A percentile compares a stretch with the other conserved stretches of the same genome.
Evolutionary conservation across 371 early-diverging fungal species (phyloP).

Genomic region (Apophysomyces trapeziformis): DNA sequence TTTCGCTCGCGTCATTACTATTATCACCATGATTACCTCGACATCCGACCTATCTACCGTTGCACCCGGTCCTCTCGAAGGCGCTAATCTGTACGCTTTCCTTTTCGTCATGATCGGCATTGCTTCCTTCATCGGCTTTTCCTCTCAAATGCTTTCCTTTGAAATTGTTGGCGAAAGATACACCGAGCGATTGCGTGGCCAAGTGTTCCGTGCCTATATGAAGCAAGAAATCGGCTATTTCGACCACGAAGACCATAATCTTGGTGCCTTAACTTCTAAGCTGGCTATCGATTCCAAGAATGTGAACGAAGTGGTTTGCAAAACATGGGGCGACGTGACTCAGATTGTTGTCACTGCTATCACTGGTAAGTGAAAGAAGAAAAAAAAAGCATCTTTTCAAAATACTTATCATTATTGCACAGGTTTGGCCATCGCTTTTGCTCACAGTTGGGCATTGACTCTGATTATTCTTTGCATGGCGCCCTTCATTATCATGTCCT

Average conservation of each 20-base stretch:
- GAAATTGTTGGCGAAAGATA: slow-evolving; percentile 61
- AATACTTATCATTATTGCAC: background rate
- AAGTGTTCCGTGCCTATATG: slow-evolving; percentile 65
- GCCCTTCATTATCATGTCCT: slow-evolving; percentile 46
- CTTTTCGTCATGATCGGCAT: slow-evolving; percentile 74
- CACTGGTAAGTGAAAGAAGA: slow-evolving; percentile 17
- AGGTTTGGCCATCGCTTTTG: slow-evolving; percentile 45
- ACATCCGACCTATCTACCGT: slow-evolving; percentile 23
- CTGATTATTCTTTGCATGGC: slow-evolving; percentile 51
- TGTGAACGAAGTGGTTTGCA: slow-evolving; percentile 68
- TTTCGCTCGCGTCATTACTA: slow-evolving; percentile 45
- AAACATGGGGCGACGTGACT: slow-evolving; percentile 47
- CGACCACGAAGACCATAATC: slow-evolving; percentile 81
- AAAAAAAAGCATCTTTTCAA: background rate
- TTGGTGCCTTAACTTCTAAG: slow-evolving; percentile 83
- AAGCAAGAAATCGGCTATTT: slow-evolving; percentile 88
- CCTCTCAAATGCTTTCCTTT: slow-evolving; percentile 44
- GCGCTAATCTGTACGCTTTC: slow-evolving; percentile 76
- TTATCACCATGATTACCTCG: slow-evolving; percentile 20
- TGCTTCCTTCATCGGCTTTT: slow-evolving; percentile 51
- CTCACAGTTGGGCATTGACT: slow-evolving; percentile 51
- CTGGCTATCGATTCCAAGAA: slow-evolving; percentile 84
- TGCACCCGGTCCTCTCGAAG: slow-evolving; percentile 43
- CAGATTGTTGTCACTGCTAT: slow-evolving; percentile 46
- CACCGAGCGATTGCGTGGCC: slow-evolving; percentile 63